phyloP scores from a whole-genome alignment of 441 rosid genomes.

The Populus trichocarpa region DNA sequence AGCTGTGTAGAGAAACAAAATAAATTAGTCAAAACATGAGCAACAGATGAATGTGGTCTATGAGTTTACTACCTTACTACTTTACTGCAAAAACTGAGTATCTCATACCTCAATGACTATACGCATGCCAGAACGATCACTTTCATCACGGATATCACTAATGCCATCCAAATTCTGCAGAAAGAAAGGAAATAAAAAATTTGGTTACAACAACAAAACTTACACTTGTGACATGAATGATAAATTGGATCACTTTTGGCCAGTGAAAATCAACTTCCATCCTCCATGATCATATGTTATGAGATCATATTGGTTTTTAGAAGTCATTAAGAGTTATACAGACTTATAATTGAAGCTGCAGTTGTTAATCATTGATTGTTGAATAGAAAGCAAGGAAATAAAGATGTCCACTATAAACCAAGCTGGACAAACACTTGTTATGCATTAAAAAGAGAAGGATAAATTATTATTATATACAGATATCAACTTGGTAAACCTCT shows the following conservation, averaged over 20 bases:
- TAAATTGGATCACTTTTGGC: not conserved
- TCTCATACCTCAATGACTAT: conserved; percentile 80
- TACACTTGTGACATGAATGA: not conserved
- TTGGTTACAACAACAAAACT: not conserved
- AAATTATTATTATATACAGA: not conserved
- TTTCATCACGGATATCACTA: conserved; percentile 95
- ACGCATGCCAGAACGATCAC: conserved; percentile 96
- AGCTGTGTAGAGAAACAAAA: conserved; percentile 42
- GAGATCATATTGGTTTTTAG: not conserved
- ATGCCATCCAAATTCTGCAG: conserved; percentile 85
- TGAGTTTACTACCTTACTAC: not conserved
- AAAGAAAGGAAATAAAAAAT: not conserved
- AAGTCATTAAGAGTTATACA: not conserved
- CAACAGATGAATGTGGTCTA: not conserved
- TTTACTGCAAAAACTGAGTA: not conserved
- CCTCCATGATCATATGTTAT: not conserved
- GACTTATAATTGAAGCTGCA: no score
- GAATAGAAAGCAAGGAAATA: no score
- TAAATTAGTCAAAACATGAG: not conserved
- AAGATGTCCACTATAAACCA: not conserved
- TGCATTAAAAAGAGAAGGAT: no score
- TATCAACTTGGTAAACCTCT: not conserved
- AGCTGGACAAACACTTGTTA: not conserved
- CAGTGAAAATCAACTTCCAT: not conserved
- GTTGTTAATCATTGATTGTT: no score